A percentile compares a stretch with the other conserved stretches of the same genome.
These are phyloP conservation scores for Kodamaea nitidulidarum DNA, from an alignment of 805 yeast genomes.

Conservation along the genomic window DNA sequence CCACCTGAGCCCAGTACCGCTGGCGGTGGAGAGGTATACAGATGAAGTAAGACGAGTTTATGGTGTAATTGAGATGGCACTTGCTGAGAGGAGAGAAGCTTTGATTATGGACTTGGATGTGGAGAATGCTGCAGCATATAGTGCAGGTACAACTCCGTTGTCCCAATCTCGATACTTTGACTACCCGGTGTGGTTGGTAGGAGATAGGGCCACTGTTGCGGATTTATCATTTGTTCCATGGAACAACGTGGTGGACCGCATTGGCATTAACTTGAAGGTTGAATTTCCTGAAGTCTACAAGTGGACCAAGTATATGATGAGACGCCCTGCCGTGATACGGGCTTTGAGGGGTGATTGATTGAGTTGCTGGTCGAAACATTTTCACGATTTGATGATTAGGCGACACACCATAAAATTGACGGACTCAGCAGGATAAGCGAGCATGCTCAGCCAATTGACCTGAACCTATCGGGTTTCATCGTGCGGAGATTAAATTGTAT, in stretches of 20 bases:
- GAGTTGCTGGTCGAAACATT: background rate
- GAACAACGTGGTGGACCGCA: conserved; percentile 92
- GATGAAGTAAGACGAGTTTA: conserved; percentile 92
- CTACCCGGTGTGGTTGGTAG: conserved; percentile 93
- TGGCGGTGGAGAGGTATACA: conserved; percentile 86
- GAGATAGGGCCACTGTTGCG: conserved; percentile 76
- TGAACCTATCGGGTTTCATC: too few species aligned
- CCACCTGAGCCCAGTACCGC: conserved; percentile 79
- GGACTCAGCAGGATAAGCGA: background rate
- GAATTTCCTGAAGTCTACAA: conserved; percentile 95
- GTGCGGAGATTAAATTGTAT: too few species aligned
- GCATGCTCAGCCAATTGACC: background rate
- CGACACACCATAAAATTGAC: background rate
- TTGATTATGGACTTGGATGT: conserved; percentile 83
- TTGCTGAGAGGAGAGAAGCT: conserved; percentile 89
- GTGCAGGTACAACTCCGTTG: conserved; percentile 83
- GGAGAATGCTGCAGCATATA: conserved; percentile 82
- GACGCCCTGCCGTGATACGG: conserved; percentile 84
- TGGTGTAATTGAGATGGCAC: conserved; percentile 91
- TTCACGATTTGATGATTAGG: conserved; percentile 1
- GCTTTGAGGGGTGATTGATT: conserved; percentile 69
- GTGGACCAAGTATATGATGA: conserved; percentile 95
- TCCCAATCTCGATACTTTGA: conserved; percentile 84
- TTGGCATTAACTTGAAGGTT: conserved; percentile 79
- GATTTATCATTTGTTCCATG: conserved; percentile 93